These are phyloP conservation scores for Pelargonium australe DNA, from an alignment of 441 rosid genomes.

Conservation along the genomic window DNA sequence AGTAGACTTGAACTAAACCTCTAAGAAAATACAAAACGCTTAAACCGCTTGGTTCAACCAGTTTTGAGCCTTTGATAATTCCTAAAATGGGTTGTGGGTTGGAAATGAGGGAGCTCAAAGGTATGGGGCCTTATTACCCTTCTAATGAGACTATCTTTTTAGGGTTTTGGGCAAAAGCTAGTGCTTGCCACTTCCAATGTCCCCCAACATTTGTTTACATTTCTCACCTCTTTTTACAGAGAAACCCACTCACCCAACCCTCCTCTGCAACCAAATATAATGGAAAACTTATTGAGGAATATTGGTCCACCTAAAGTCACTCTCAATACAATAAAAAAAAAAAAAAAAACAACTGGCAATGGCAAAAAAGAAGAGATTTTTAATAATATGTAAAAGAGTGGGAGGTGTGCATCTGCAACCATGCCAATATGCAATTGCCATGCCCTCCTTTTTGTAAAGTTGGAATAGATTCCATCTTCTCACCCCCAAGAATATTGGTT, in stretches of 20 bases:
- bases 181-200: conserved; percentile 42
- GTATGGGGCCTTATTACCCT: conserved; percentile 29
- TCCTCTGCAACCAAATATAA: conserved; percentile 21
- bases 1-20: too few species aligned
- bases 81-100: too few species aligned
- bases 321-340: conserved; percentile 6
- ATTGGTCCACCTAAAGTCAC: conserved; percentile 36
- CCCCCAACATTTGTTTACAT: background rate
- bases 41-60: too few species aligned
- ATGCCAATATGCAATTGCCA: background rate
- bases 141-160: conserved; percentile 15
- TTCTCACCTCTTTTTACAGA: conserved; percentile 42
- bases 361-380: background rate
- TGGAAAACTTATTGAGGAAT: conserved; percentile 23
- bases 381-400: too few species aligned
- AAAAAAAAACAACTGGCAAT: conserved; percentile 24
- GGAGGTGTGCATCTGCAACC: background rate
- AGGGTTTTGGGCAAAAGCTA: conserved; percentile 25
- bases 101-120: conserved; percentile 5
- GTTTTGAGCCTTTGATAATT: too few species aligned
- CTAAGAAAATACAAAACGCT: too few species aligned
- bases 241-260: conserved; percentile 24
- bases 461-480: background rate
- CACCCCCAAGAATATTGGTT: too few species aligned
- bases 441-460: background rate